phyloP scores from a whole-genome alignment of 2,329 filamentous ascomycete species.

The Trichophyton mentagrophytes region DNA sequence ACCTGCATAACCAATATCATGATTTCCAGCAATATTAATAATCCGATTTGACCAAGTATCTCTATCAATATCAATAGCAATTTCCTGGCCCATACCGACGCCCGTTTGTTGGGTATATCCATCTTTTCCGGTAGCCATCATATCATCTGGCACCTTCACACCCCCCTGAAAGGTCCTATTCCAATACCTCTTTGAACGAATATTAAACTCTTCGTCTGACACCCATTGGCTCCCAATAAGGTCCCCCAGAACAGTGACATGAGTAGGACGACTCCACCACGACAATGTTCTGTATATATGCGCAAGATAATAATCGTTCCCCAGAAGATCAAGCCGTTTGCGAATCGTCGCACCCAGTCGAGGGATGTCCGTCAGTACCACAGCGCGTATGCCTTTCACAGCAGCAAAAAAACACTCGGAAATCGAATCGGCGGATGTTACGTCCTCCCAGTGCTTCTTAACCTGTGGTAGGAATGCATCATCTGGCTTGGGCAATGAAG shows the following conservation, averaged over 20 bases:
- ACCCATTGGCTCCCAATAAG: slow-evolving; percentile 94
- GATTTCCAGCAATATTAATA: slow-evolving; percentile 87
- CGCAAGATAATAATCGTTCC: slow-evolving; percentile 88
- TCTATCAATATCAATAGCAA: slow-evolving; percentile 21
- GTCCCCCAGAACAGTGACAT: slow-evolving; percentile 80
- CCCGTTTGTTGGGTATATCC: slow-evolving; percentile 30
- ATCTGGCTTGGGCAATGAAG: slow-evolving; percentile 52
- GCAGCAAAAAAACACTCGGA: slow-evolving; percentile 11
- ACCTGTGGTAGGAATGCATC: slow-evolving; percentile 35
- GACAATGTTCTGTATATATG: slow-evolving; percentile 76
- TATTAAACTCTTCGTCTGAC: slow-evolving; percentile 66
- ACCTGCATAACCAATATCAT: slow-evolving; percentile 92
- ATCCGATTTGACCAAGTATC: slow-evolving; percentile 60
- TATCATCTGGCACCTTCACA: slow-evolving; percentile 45
- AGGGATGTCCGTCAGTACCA: slow-evolving; percentile 56
- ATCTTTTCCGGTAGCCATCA: slow-evolving; percentile 23
- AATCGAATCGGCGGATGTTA: slow-evolving; percentile 12
- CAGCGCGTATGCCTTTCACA: slow-evolving; percentile 14
- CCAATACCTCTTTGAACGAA: slow-evolving; percentile 66
- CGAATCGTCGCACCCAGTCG: slow-evolving; percentile 52
- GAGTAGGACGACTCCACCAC: slow-evolving; percentile 77
- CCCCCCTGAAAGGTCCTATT: slow-evolving; percentile 59
- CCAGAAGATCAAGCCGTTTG: slow-evolving; percentile 76
- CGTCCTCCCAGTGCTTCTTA: slow-evolving; percentile 23
- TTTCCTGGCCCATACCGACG: slow-evolving; percentile 12